phyloP scores from a whole-genome alignment of 495 filamentous ascomycete genomes.

The Daldinia grandis region DNA sequence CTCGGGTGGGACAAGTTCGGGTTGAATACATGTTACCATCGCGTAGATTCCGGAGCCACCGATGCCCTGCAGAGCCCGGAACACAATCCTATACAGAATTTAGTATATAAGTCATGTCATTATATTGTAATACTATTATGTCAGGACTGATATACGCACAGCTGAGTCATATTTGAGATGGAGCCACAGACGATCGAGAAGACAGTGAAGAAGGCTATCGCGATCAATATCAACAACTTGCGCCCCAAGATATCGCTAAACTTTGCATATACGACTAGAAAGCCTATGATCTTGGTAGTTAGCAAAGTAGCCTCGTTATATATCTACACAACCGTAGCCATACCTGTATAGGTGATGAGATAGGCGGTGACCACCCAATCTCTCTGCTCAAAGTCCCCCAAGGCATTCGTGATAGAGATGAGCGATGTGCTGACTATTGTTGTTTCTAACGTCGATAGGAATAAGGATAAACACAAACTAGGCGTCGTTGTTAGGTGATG shows the following conservation, averaged over 20 bases:
- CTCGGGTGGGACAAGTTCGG: slow-evolving; percentile 56
- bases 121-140: neutral
- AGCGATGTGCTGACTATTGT: slow-evolving; percentile 68
- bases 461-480: slow-evolving; percentile 59
- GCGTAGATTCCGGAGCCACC: slow-evolving; percentile 64
- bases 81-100: slow-evolving; percentile 57
- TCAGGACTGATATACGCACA: slow-evolving; percentile 48
- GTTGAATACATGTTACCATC: slow-evolving; percentile 56
- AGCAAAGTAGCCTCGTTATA: neutral
- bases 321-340: neutral
- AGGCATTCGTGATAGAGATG: slow-evolving; percentile 62
- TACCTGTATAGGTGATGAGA: slow-evolving; percentile 65
- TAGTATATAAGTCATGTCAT: slow-evolving; percentile 16
- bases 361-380: slow-evolving; percentile 68
- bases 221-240: slow-evolving; percentile 54
- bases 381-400: slow-evolving; percentile 57
- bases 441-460: slow-evolving; percentile 63
- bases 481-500: slow-evolving; percentile 1
- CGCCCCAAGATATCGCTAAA: slow-evolving; percentile 62
- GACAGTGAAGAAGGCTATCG: slow-evolving; percentile 57
- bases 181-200: slow-evolving; percentile 64
- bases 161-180: slow-evolving; percentile 53
- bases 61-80: slow-evolving; percentile 64
- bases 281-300: slow-evolving; percentile 42
- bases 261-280: slow-evolving; percentile 62